phyloP scores from a whole-genome alignment of 148 eudicot species.

The Heliosperma pusillum region DNA sequence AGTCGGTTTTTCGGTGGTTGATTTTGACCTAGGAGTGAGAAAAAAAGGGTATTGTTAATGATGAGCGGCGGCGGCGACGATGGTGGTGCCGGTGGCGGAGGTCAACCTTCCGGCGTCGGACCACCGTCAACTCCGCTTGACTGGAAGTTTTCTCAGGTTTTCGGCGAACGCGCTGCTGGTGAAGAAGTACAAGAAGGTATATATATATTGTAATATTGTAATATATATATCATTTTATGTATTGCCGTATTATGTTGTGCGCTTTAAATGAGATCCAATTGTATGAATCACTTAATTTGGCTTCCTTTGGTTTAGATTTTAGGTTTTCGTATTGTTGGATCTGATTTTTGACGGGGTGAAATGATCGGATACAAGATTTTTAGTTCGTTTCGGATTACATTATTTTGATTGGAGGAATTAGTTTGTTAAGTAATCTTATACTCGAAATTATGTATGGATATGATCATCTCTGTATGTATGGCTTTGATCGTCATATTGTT shows the following conservation, averaged over 20 bases:
- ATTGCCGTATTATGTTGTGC: neutral
- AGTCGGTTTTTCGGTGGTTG: slow-evolving; percentile 18
- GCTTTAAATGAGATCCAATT: neutral
- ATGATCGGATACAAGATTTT: neutral
- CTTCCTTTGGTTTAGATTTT: neutral
- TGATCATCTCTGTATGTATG: neutral
- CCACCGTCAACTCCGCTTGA: slow-evolving; percentile 62
- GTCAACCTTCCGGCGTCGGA: slow-evolving; percentile 2
- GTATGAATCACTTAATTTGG: slow-evolving; percentile 3
- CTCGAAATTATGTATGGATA: neutral
- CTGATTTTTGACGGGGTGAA: slow-evolving; percentile 5
- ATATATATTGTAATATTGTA: neutral
- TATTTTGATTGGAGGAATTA: neutral
- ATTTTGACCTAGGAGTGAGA: slow-evolving; percentile 22
- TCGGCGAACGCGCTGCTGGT: slow-evolving; percentile 84
- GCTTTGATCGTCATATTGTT: neutral
- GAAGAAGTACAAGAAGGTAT: slow-evolving; percentile 97
- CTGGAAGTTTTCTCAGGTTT: slow-evolving; percentile 93
- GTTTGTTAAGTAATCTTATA: neutral
- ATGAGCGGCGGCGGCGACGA: slow-evolving; percentile 46
- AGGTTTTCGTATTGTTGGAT: slow-evolving; percentile 25
- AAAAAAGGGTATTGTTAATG: neutral
- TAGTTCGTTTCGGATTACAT: neutral
- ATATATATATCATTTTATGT: neutral
- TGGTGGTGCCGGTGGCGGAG: slow-evolving; percentile 3